Evolutionary conservation across 257 asterid species (phyloP).

Genomic region (Solanum appendiculatum): DNA sequence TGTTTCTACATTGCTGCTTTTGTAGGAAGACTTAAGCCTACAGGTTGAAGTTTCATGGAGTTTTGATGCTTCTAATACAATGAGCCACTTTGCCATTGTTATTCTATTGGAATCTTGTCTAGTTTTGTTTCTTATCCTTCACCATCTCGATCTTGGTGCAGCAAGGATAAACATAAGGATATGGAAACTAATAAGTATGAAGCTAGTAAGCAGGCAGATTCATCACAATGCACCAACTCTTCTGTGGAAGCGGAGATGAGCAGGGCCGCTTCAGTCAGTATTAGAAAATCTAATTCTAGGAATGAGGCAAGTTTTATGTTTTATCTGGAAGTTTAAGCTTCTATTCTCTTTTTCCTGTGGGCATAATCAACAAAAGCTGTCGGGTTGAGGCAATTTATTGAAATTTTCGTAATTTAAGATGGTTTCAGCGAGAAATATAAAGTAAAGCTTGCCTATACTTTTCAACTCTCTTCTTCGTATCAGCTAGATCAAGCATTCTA

Average conservation of each 20-base stretch:
- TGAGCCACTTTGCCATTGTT: neutral
- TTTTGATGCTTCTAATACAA: neutral
- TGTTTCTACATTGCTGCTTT: neutral
- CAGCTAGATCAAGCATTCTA: neutral
- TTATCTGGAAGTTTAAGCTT: neutral
- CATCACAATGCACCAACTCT: conserved; percentile 16
- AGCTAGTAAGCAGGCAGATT: conserved; percentile 14
- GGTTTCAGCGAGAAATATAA: neutral
- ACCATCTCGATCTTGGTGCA: conserved; percentile 17
- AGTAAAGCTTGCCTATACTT: neutral
- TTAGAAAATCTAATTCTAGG: conserved; percentile 47
- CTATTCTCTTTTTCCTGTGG: neutral
- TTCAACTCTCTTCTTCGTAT: neutral
- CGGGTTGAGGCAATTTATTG: neutral
- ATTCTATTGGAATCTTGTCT: neutral
- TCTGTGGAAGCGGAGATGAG: conserved; percentile 11
- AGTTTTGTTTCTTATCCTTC: neutral
- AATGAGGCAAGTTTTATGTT: conserved; percentile 41
- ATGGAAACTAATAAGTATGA: conserved; percentile 2
- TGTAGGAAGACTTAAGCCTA: neutral
- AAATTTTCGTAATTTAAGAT: neutral
- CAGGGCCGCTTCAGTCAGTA: conserved; percentile 15
- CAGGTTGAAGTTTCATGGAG: neutral
- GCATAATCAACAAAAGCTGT: neutral
- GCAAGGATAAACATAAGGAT: conserved; percentile 42